Conservation (phyloP, 2,329 filamentous ascomycete genomes). For the Aspergillus persii region DNA sequence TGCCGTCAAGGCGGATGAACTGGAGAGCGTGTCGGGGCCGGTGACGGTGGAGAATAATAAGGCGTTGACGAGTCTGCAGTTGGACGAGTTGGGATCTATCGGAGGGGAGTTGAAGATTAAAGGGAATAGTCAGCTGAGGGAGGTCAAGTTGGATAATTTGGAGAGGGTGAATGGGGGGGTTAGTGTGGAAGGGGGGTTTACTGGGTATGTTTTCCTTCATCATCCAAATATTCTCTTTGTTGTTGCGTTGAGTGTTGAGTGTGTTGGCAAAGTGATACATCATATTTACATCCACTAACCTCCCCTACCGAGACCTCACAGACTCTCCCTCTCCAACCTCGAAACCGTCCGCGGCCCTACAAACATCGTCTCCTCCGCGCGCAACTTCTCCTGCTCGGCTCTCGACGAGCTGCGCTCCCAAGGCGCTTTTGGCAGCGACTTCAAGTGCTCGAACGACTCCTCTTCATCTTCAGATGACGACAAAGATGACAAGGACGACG, state of each 20-base stretch:
- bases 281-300: neutral
- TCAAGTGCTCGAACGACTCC: neutral
- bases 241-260: neutral
- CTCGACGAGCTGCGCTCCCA: constrained; percentile 15
- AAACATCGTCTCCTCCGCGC: constrained; percentile 17
- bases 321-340: constrained; percentile 25
- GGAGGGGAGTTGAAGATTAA: constrained; percentile 19
- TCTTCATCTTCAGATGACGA: neutral
- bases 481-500: neutral
- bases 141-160: constrained; percentile 20
- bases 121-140: constrained; percentile 21
- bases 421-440: neutral
- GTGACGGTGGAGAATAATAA: constrained; percentile 20
- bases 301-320: constrained; percentile 1
- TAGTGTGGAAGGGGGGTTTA: constrained; percentile 22
- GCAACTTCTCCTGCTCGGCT: constrained; percentile 22
- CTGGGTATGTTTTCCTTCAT: constrained; percentile 13
- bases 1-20: constrained; percentile 14
- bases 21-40: constrained; percentile 19
- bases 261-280: neutral
- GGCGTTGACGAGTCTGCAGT: constrained; percentile 17
- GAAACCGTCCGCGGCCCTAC: constrained; percentile 23
- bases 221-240: neutral
- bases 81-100: constrained; percentile 18
- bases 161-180: constrained; percentile 24